These are phyloP conservation scores for Aspergillaceae sp. DNA, from an alignment of 2,329 filamentous ascomycete species.

Conservation along the genomic window DNA sequence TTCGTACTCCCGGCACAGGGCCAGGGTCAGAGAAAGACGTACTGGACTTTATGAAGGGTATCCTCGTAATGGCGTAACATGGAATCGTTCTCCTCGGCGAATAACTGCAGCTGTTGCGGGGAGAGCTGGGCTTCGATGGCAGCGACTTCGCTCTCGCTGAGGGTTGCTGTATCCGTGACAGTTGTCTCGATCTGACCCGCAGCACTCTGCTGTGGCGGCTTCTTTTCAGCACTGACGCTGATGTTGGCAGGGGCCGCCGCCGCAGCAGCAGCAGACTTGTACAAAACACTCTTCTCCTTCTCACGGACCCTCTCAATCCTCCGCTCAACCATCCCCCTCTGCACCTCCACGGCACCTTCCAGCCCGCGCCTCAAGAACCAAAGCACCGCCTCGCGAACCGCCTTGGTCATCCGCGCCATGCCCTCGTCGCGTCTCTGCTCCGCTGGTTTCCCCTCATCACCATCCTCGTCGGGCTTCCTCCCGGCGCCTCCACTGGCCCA, in stretches of 20 bases:
- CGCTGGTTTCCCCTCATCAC: slow-evolving; percentile 44
- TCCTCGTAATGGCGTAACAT: slow-evolving; percentile 92
- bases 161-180: slow-evolving; percentile 19
- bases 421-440: slow-evolving; percentile 69
- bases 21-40: slow-evolving; percentile 31
- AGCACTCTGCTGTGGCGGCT: not conserved
- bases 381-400: slow-evolving; percentile 72
- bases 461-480: not conserved
- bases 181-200: slow-evolving; percentile 1
- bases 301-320: slow-evolving; percentile 76
- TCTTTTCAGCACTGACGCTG: too few species aligned
- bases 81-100: slow-evolving; percentile 84
- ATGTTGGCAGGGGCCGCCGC: slow-evolving; percentile 4
- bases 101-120: slow-evolving; percentile 81
- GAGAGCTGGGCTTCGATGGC: slow-evolving; percentile 55
- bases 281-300: slow-evolving; percentile 76
- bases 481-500: slow-evolving; percentile 49
- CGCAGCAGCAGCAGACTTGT: slow-evolving; percentile 45
- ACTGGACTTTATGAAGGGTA: slow-evolving; percentile 91
- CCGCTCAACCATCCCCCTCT: slow-evolving; percentile 89
- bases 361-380: slow-evolving; percentile 71
- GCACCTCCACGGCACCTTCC: slow-evolving; percentile 66
- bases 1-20: slow-evolving; percentile 1
- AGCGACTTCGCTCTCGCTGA: slow-evolving; percentile 26
- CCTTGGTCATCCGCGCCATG: slow-evolving; percentile 54